A percentile compares a stretch with the other conserved stretches of the same genome.
Conservation (phyloP, 305 asterid genomes). For the Solanum chacoense region DNA sequence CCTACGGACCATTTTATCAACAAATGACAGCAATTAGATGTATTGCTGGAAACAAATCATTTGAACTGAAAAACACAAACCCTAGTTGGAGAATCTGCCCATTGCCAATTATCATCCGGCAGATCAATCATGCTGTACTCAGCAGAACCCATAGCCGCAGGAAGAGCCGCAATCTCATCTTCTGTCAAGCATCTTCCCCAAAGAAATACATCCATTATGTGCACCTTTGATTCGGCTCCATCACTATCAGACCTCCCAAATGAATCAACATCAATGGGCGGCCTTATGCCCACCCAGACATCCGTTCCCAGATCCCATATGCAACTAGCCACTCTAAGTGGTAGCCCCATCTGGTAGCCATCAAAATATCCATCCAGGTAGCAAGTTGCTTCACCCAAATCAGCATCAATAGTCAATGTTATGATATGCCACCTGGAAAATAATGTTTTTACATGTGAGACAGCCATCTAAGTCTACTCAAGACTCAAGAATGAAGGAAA, state of each 20-base stretch:
- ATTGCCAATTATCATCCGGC: constrained; percentile 94
- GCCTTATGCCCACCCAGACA: constrained; percentile 86
- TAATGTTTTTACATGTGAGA: constrained; percentile 3
- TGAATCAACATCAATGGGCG: constrained; percentile 91
- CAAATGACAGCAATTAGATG: background rate
- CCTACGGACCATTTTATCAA: background rate
- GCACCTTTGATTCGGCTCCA: constrained; percentile 94
- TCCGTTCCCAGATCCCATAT: constrained; percentile 97
- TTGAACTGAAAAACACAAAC: constrained; percentile 27
- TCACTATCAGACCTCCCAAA: constrained; percentile 99
- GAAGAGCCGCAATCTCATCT: constrained; percentile 85
- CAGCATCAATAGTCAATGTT: constrained; percentile 90
- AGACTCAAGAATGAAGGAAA: background rate
- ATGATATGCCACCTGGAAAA: constrained; percentile 93
- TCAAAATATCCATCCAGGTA: constrained; percentile 91
- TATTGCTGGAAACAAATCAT: background rate
- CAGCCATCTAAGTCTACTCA: background rate
- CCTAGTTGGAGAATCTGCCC: constrained; percentile 99
- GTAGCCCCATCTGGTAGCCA: constrained; percentile 85
- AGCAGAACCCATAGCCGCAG: constrained; percentile 68
- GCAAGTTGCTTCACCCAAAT: constrained; percentile 95
- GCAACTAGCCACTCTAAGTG: constrained; percentile 64
- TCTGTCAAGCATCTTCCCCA: constrained; percentile 98
- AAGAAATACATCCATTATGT: constrained; percentile 89
- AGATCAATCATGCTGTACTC: constrained; percentile 66